Percentiles rank a stretch among this genome's conserved stretches.
Evolutionary conservation across 495 filamentous ascomycete species (phyloP).

Genomic region (Coniosporium apollinis): DNA sequence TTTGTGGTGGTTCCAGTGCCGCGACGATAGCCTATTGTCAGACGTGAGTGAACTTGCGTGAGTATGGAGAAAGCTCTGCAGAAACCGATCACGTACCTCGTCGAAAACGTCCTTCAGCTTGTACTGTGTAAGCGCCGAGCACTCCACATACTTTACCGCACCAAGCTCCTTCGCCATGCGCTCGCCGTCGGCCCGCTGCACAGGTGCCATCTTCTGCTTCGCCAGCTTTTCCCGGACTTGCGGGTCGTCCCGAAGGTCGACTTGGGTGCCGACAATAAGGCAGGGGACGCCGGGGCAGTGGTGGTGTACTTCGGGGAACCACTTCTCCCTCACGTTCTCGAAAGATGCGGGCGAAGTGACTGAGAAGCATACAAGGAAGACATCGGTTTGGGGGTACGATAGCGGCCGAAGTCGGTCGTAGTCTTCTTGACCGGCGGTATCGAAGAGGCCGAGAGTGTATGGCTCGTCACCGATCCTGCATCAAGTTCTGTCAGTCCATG

Average conservation of each 20-base stretch:
- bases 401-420: conserved; percentile 93
- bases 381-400: conserved; percentile 96
- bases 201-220: conserved; percentile 89
- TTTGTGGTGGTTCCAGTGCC: conserved; percentile 25
- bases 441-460: conserved; percentile 91
- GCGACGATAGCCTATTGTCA: conserved; percentile 25
- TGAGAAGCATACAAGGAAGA: conserved; percentile 97
- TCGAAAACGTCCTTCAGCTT: conserved; percentile 99
- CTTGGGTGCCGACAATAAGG: conserved; percentile 94
- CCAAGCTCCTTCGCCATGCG: conserved; percentile 90
- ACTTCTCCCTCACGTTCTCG: conserved; percentile 98
- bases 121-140: conserved; percentile 92
- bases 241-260: conserved; percentile 86
- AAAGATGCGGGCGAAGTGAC: conserved; percentile 98
- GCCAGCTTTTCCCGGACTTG: conserved; percentile 76
- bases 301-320: conserved; percentile 97
- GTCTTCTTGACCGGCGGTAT: conserved; percentile 98
- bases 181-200: conserved; percentile 83
- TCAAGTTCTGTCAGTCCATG: too few relatives aligned
- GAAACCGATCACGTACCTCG: conserved; percentile 45
- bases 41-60: background rate
- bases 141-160: conserved; percentile 97
- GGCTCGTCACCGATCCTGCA: conserved; percentile 95
- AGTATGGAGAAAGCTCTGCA: background rate
- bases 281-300: conserved; percentile 97